Evolutionary conservation across 257 asterid species (phyloP).

Genomic region (Fraxinus cuspidata): DNA sequence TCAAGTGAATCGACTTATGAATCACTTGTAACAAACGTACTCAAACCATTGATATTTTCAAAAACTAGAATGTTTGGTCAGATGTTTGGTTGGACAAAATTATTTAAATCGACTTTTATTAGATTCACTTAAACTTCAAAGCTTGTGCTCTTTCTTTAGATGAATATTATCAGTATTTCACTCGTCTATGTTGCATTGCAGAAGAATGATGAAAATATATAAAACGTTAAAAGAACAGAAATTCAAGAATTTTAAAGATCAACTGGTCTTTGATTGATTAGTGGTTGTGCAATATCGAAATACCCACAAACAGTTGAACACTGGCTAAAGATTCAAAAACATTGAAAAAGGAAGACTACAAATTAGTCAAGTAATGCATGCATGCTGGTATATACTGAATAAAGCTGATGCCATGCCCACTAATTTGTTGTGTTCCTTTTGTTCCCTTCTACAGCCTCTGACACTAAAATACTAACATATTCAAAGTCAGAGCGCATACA

Average conservation of each 20-base stretch:
- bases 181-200: too few relatives aligned
- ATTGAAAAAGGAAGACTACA: neutral
- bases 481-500: slow-evolving; percentile 9
- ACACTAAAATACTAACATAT: slow-evolving; percentile 17
- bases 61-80: too few relatives aligned
- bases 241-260: neutral
- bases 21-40: too few relatives aligned
- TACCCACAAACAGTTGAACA: slow-evolving; percentile 25
- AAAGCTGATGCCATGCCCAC: slow-evolving; percentile 37
- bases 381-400: slow-evolving; percentile 28
- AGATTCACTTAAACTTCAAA: too few relatives aligned
- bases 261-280: neutral
- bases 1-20: too few relatives aligned
- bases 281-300: neutral
- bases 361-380: slow-evolving; percentile 25
- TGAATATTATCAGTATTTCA: too few relatives aligned
- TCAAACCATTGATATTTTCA: too few relatives aligned
- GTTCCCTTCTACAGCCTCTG: slow-evolving; percentile 22
- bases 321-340: neutral
- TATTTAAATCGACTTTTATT: too few relatives aligned
- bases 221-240: too few relatives aligned
- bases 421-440: slow-evolving; percentile 37
- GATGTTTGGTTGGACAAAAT: too few relatives aligned
- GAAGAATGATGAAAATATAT: too few relatives aligned
- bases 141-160: too few relatives aligned